Percentiles rank a stretch among this genome's conserved stretches.
These are phyloP conservation scores for Lippia alba DNA, from an alignment of 305 asterid genomes.

Conservation along the genomic window DNA sequence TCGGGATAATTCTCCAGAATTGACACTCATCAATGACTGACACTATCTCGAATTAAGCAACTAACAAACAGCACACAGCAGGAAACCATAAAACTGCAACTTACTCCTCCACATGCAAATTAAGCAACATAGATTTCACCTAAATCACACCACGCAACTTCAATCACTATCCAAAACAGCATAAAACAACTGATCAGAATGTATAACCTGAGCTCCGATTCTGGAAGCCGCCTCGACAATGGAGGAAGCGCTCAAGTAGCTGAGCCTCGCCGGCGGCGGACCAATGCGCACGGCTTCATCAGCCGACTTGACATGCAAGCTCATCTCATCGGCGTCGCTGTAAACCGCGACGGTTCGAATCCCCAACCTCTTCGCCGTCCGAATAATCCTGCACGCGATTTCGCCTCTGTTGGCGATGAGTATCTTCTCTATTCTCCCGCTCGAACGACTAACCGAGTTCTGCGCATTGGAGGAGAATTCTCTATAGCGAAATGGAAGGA, in stretches of 20 bases:
- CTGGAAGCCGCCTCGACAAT: constrained; percentile 73
- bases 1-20: too few relatives aligned
- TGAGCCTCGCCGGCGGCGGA: constrained; percentile 92
- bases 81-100: not conserved
- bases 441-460: constrained; percentile 24
- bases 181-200: constrained; percentile 11
- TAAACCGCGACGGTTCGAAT: constrained; percentile 87
- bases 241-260: constrained; percentile 79
- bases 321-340: constrained; percentile 86
- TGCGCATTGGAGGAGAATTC: constrained; percentile 53
- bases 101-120: constrained; percentile 10
- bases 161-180: not conserved
- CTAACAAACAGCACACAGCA: not conserved
- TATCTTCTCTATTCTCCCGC: constrained; percentile 70
- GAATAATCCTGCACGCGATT: constrained; percentile 90
- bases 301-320: constrained; percentile 88
- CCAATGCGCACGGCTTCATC: constrained; percentile 95
- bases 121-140: not conserved
- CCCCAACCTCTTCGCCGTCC: constrained; percentile 80
- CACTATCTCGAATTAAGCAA: not conserved
- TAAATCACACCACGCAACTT: not conserved
- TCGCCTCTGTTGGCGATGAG: constrained; percentile 93
- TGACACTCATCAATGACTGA: constrained; percentile 3
- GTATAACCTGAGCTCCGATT: constrained; percentile 86
- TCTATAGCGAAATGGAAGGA: constrained; percentile 29